Base-by-base conservation (phyloP, 1,139 yeast species). In the Taphrina populina region DNA sequence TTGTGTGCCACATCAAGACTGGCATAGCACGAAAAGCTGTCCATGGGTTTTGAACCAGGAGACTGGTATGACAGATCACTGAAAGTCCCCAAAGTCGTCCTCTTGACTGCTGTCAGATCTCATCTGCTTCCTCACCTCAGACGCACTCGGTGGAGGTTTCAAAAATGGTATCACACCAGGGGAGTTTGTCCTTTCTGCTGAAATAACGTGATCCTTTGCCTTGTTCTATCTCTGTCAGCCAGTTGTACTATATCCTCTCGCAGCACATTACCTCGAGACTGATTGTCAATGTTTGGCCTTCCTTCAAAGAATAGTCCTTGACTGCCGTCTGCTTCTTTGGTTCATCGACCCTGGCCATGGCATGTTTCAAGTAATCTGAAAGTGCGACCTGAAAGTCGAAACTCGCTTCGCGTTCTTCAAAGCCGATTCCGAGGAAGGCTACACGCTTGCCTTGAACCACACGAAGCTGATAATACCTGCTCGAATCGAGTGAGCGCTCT, bases 351-450 rank as follows among this genome's bases (percentile, higher is more conserved):
- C 58, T 58, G 34, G 58, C 60, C 20, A 62, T 57, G 35, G 39
- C 56, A 17, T 61, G 59, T 59, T 69, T 64, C 29, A 63, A 62
- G 55, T 65, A 73, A 35, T 68, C 69, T 60, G 72, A 74, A 20
- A 74, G 62, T 13, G 74, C 72, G 19, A 70, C 66, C 46, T 69
- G 71, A 60, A 75, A 73, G 47, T 72, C 76, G 47, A 69, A 66
- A 6, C 74, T 68, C 29, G 67, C 69, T 33, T 63, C 61, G 13
- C 70, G 61, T 60, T 73, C 73, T 1, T 65, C 64, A 57, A 75
- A 74, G 26, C 73, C 73, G 59, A 75, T 62, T 13, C 79, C 79
- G 30, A 76, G 64, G 32, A 64, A 64, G 4, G 73, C 74, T 24
- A 65, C 64, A 36, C 68, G 59, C 6, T 61, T 56, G 24, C 69